A percentile compares a stretch with the other conserved stretches of the same genome.
phyloP scores from a whole-genome alignment of 176 grass and related monocot species.

The Zea mays region Zm-B73-REFERENCE-NAM-5.0 NC_050103.1:112485501-112486000 shows the following conservation, averaged over 20 bases:
- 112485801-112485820: conserved; percentile 34
- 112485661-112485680: not conserved
- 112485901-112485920: not conserved
- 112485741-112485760: not conserved
- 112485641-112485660: not conserved
- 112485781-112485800: conserved; percentile 33
- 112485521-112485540: not conserved
- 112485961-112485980: not conserved
- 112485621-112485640: not conserved
- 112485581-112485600: not conserved
- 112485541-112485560: not conserved
- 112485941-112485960: not conserved
- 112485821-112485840: conserved; percentile 15
- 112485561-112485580: not conserved
- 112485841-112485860: conserved; percentile 30
- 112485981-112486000: not conserved
- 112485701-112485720: not conserved
- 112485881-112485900: conserved; percentile 23
- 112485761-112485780: not conserved
- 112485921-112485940: not conserved
- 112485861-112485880: conserved; percentile 41
- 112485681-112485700: not conserved
- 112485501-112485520: not conserved
- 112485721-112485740: conserved; percentile 2
- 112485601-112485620: not conserved